Conservation (phyloP, 768 basidiomycete species). For the Panus rudis region DNA sequence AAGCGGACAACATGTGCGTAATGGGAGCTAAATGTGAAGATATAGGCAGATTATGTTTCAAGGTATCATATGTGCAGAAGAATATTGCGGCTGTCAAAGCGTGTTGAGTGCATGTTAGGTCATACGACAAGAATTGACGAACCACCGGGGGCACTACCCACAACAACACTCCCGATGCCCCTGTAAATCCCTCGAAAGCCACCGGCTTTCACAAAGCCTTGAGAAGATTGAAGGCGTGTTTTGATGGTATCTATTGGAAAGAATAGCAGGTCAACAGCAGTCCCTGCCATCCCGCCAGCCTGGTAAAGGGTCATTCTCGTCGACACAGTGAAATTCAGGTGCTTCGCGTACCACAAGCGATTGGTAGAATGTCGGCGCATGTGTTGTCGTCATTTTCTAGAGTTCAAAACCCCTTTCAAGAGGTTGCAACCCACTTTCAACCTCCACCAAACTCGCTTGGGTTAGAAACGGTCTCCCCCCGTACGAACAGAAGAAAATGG, state of each 20-base stretch:
- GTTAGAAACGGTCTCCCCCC: too few relatives aligned
- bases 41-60: slow-evolving; percentile 71
- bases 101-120: background rate
- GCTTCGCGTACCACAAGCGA: slow-evolving; percentile 24
- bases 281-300: slow-evolving; percentile 90
- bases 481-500: too few relatives aligned
- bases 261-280: slow-evolving; percentile 90
- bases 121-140: slow-evolving; percentile 11
- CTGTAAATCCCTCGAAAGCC: slow-evolving; percentile 90
- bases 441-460: too few relatives aligned
- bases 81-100: slow-evolving; percentile 75
- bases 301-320: slow-evolving; percentile 20
- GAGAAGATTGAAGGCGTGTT: slow-evolving; percentile 84
- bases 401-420: too few relatives aligned
- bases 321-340: background rate
- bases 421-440: too few relatives aligned
- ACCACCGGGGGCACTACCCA: slow-evolving; percentile 97
- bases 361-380: slow-evolving; percentile 25
- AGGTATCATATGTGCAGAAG: slow-evolving; percentile 88
- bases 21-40: slow-evolving; percentile 57
- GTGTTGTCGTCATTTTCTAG: too few relatives aligned
- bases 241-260: slow-evolving; percentile 97
- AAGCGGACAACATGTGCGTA: slow-evolving; percentile 48
- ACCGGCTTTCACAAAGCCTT: slow-evolving; percentile 80
- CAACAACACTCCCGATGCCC: slow-evolving; percentile 88